A percentile compares a stretch with the other conserved stretches of the same genome.
Conservation (phyloP, 1,284 basidiomycete genomes). For the Puccinia polysora region DNA sequence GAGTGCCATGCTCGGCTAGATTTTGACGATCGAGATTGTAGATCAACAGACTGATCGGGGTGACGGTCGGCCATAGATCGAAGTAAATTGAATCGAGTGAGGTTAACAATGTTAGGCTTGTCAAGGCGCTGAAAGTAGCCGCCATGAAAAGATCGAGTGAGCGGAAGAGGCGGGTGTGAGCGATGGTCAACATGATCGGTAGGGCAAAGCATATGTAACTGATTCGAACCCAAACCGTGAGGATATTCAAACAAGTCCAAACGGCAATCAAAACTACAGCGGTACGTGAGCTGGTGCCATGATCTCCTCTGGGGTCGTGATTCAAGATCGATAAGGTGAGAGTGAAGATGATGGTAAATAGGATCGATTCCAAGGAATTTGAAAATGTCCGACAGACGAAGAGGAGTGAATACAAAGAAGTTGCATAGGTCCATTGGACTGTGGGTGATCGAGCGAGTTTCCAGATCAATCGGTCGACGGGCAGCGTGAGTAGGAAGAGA, state of each 20-base stretch:
- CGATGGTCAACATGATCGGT: conserved; percentile 4
- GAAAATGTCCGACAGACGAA: conserved; percentile 53
- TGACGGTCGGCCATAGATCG: conserved; percentile 17
- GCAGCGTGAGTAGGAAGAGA: conserved; percentile 45
- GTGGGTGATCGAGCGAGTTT: neutral
- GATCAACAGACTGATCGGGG: conserved; percentile 51
- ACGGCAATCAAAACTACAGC: conserved; percentile 8
- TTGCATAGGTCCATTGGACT: conserved; percentile 47
- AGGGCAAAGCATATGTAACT: conserved; percentile 20
- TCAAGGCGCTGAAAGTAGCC: neutral
- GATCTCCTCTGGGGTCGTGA: neutral
- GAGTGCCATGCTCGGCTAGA: conserved; percentile 52
- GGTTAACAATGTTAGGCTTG: neutral
- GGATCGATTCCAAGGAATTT: conserved; percentile 50
- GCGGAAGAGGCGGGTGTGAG: conserved; percentile 4
- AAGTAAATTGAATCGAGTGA: conserved; percentile 31
- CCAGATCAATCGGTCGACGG: conserved; percentile 42
- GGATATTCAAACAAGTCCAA: conserved; percentile 21
- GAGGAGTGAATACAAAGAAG: conserved; percentile 49
- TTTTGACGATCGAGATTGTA: conserved; percentile 52
- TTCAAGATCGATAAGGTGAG: neutral
- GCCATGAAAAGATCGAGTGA: neutral
- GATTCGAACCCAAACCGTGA: conserved; percentile 26
- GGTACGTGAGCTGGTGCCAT: neutral
- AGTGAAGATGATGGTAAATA: conserved; percentile 45